Evolutionary conservation across 2,329 filamentous ascomycete species (phyloP), one percentile per base, ranked within the genome.

Genomic region (Myriosclerotinia scirpicola): DNA sequence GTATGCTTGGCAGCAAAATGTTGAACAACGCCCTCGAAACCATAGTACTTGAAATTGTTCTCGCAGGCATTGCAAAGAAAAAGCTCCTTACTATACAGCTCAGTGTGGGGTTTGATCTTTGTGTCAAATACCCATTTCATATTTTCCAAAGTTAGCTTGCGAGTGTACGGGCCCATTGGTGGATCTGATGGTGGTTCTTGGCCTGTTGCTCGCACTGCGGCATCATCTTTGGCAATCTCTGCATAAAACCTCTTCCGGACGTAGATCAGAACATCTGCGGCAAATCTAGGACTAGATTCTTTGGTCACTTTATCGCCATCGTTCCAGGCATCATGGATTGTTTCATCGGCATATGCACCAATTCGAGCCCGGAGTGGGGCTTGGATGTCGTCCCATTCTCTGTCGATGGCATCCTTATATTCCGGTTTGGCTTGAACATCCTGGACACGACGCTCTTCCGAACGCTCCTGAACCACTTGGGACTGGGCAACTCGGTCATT

Each of bases 1-100:
- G 90, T 93, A 75, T 95, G 92, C 76, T 94, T 95, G 52, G 90
- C 90, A 67, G 90, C 90, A 75, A 88, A 94, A 76, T 96, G 92
- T 75, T 95, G 91, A 55, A 94, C 85, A 38, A 94, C 86, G 11
- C 88, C 88, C 77, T 94, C 90, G 70, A 95, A 90, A 0, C 87
- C 88, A 72, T 91, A 94, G 66, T 84, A 84, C 75, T 90, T 92
- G 56, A 80, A 78, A 71, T 84, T 86, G 60, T 81, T 81, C 58
- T 88, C 85, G 75, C 90, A 93, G 40, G 82, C 84, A 72, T 86
- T 87, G 79, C 91, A 95, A 67, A 90, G 82, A 76, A 95, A 95
- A 12, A 93, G 79, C 65, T 93, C 90, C 73, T 87, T 90, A 71
- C 87, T 82, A 71, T 84, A 83, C 55, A 81, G 78, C 69, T 92